phyloP scores from a whole-genome alignment of 2,329 filamentous ascomycete genomes.

The Grosmannia clavigera region DNA sequence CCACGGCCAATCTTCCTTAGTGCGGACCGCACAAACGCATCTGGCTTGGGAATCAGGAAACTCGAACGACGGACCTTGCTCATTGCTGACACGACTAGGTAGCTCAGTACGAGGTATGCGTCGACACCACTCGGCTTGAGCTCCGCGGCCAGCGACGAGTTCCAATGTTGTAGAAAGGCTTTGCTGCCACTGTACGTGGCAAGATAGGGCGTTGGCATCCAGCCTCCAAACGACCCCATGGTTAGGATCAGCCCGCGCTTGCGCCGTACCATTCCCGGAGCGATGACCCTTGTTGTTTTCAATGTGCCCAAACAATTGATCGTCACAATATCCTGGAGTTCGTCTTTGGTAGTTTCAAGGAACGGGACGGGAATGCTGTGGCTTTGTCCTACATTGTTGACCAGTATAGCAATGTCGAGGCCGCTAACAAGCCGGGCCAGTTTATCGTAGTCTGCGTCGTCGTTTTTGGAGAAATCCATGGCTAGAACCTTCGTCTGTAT shows the following conservation, averaged over 20 bases:
- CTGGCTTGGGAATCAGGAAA: conserved; percentile 66
- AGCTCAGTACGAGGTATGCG: conserved; percentile 83
- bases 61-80: conserved; percentile 80
- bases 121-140: conserved; percentile 69
- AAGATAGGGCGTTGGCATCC: conserved; percentile 80
- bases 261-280: conserved; percentile 72
- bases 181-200: conserved; percentile 97
- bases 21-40: conserved; percentile 66
- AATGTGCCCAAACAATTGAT: conserved; percentile 93
- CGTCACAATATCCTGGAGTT: conserved; percentile 81
- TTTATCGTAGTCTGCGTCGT: conserved; percentile 65
- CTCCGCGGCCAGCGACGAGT: conserved; percentile 70
- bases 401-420: conserved; percentile 72
- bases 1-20: conserved; percentile 75
- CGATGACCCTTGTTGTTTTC: conserved; percentile 72
- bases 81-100: conserved; percentile 94
- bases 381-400: conserved; percentile 96
- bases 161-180: conserved; percentile 97
- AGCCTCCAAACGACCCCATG: conserved; percentile 93
- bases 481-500: conserved; percentile 66
- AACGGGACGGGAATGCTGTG: conserved; percentile 91
- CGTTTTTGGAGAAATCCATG: conserved; percentile 83
- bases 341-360: conserved; percentile 61
- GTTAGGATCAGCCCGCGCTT: conserved; percentile 84
- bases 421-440: conserved; percentile 56